Conservation (phyloP, 2,329 filamentous ascomycete species). For the Tolypocladium guangdongense region DNA sequence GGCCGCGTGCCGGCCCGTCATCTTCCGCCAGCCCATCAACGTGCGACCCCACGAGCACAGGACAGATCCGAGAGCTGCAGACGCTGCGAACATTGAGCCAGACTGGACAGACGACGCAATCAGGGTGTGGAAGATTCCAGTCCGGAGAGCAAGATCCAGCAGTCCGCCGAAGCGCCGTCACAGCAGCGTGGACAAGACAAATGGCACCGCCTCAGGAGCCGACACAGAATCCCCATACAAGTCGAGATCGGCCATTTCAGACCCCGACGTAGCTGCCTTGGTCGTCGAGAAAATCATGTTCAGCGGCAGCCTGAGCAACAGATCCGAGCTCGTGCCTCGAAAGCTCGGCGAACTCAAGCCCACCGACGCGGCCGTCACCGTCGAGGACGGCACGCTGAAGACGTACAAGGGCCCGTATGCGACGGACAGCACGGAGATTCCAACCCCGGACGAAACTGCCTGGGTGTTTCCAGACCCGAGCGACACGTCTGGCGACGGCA, state of each 20-base stretch:
- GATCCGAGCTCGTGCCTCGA: slow-evolving; percentile 11
- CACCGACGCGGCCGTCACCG: slow-evolving; percentile 40
- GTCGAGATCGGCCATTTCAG: slow-evolving; percentile 10
- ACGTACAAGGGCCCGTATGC: slow-evolving; percentile 54
- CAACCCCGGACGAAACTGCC: slow-evolving; percentile 12
- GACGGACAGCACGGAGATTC: slow-evolving; percentile 7
- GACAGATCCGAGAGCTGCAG: slow-evolving; percentile 24
- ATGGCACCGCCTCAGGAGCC: background rate
- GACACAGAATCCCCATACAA: background rate
- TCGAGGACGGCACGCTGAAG: slow-evolving; percentile 52
- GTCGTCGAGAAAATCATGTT: slow-evolving; percentile 26
- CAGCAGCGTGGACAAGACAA: slow-evolving; percentile 9
- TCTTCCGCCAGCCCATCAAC: slow-evolving; percentile 75
- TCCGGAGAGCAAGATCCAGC: slow-evolving; percentile 18
- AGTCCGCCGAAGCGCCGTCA: slow-evolving; percentile 24
- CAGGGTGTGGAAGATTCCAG: slow-evolving; percentile 72
- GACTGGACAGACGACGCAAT: slow-evolving; percentile 69
- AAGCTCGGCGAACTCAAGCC: slow-evolving; percentile 17
- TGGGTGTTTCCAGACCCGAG: slow-evolving; percentile 15
- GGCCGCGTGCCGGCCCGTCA: slow-evolving; percentile 73
- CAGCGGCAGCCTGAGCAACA: slow-evolving; percentile 16
- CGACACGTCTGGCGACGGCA: slow-evolving; percentile 5
- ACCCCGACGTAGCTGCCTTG: slow-evolving; percentile 17
- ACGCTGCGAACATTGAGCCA: slow-evolving; percentile 32
- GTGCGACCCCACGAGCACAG: slow-evolving; percentile 60